Conservation (phyloP, 768 basidiomycete species). For the Gelatoporia subvermispora region DNA sequence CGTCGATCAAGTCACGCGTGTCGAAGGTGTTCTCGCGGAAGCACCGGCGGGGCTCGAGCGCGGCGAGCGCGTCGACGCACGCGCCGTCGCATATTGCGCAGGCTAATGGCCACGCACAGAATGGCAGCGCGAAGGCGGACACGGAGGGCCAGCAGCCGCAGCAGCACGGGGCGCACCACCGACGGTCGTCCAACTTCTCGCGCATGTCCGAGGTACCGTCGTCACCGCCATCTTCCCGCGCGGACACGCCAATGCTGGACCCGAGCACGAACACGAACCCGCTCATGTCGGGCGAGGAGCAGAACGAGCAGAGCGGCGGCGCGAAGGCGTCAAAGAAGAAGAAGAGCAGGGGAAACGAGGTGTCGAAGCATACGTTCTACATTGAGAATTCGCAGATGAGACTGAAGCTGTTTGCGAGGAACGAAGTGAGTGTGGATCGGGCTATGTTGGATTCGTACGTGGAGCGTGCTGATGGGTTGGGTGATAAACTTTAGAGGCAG, state of each 20-base stretch:
- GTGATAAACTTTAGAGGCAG: constrained; percentile 58
- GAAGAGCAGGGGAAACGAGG: constrained; percentile 49
- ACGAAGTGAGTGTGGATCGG: constrained; percentile 50
- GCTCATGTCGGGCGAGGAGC: constrained; percentile 27
- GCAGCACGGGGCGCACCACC: neutral
- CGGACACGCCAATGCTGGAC: constrained; percentile 62
- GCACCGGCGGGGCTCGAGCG: constrained; percentile 1
- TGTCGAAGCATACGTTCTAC: constrained; percentile 93
- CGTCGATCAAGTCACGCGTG: constrained; percentile 44
- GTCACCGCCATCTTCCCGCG: constrained; percentile 24
- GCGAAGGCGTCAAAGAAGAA: constrained; percentile 28
- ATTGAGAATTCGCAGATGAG: constrained; percentile 87
- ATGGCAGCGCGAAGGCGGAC: constrained; percentile 6
- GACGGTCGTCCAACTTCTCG: constrained; percentile 21
- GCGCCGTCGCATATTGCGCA: neutral
- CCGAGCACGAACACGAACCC: constrained; percentile 76
- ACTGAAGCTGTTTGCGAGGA: constrained; percentile 81
- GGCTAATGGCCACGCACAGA: constrained; percentile 2
- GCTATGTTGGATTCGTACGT: neutral
- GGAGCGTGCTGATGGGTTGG: neutral
- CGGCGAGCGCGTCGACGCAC: constrained; percentile 2
- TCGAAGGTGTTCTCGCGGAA: constrained; percentile 38
- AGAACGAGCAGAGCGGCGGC: constrained; percentile 22
- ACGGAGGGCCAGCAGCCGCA: constrained; percentile 5
- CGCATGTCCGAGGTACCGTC: constrained; percentile 22